Evolutionary conservation across 1,284 basidiomycete genomes (phyloP).

Genomic region (Ceratobasidium papillatum): DNA sequence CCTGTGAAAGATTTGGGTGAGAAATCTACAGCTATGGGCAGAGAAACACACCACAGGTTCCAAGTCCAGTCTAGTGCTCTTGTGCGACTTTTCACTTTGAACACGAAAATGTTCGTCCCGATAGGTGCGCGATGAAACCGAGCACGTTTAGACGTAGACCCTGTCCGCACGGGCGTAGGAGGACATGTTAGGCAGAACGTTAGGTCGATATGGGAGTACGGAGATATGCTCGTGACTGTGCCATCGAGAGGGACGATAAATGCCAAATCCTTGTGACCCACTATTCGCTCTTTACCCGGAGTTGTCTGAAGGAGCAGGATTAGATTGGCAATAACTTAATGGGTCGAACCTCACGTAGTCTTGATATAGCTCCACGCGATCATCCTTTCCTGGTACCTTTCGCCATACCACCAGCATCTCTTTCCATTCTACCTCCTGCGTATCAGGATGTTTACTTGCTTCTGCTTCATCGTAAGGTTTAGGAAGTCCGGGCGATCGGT

Average conservation of each 20-base stretch:
- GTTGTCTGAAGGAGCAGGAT: slow-evolving; percentile 58
- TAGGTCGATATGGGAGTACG: slow-evolving; percentile 83
- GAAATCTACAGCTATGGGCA: slow-evolving; percentile 23
- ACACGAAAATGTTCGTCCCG: slow-evolving; percentile 82
- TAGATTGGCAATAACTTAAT: not conserved
- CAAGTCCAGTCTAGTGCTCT: slow-evolving; percentile 84
- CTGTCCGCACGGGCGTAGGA: slow-evolving; percentile 59
- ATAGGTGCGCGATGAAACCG: slow-evolving; percentile 55
- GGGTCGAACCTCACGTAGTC: slow-evolving; percentile 68
- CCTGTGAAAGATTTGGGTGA: slow-evolving; percentile 56
- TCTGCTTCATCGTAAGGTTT: slow-evolving; percentile 71
- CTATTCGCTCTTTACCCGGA: slow-evolving; percentile 68
- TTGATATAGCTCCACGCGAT: slow-evolving; percentile 78
- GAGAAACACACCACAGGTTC: slow-evolving; percentile 69
- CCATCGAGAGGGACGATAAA: slow-evolving; percentile 73
- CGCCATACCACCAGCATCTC: slow-evolving; percentile 86
- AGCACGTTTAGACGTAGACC: slow-evolving; percentile 49
- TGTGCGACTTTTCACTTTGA: slow-evolving; percentile 74
- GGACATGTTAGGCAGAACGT: slow-evolving; percentile 75
- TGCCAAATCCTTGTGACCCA: slow-evolving; percentile 71
- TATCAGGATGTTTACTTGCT: slow-evolving; percentile 59
- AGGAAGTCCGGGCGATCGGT: slow-evolving; percentile 62
- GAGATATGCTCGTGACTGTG: slow-evolving; percentile 67
- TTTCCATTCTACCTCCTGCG: slow-evolving; percentile 73
- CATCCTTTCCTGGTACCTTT: slow-evolving; percentile 50